Percentiles rank a stretch among this genome's conserved stretches.
Evolutionary conservation across 306 rosid species (phyloP).

Genomic region (Oxytropis ochrocephala): DNA sequence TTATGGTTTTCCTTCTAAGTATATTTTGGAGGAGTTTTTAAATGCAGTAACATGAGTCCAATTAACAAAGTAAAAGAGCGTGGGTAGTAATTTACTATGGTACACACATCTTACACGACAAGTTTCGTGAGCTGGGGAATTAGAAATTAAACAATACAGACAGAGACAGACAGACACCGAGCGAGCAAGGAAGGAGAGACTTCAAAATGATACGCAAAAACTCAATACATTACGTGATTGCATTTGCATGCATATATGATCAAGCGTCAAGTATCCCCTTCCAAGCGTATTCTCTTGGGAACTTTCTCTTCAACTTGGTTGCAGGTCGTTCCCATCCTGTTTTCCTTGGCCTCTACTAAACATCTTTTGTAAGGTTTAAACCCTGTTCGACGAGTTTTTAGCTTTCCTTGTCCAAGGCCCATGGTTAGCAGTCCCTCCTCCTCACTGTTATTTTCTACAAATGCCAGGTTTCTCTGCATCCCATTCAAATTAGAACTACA

Average conservation of each 20-base stretch:
- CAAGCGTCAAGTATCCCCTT: constrained; percentile 46
- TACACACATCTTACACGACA: constrained; percentile 57
- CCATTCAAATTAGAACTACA: constrained; percentile 32
- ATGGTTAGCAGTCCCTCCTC: constrained; percentile 50
- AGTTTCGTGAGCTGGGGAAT: constrained; percentile 54
- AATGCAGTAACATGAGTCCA: constrained; percentile 34
- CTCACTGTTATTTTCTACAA: constrained; percentile 32
- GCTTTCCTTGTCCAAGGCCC: constrained; percentile 67
- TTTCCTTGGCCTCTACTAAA: constrained; percentile 70
- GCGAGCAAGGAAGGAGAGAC: constrained; percentile 1
- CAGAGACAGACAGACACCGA: no score
- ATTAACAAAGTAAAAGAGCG: constrained; percentile 30
- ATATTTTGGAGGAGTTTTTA: constrained; percentile 29
- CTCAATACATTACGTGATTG: constrained; percentile 38
- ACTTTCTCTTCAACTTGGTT: constrained; percentile 68
- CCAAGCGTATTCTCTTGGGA: constrained; percentile 70
- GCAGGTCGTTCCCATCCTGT: constrained; percentile 32
- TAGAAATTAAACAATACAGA: constrained; percentile 19
- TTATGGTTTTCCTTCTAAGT: constrained; percentile 26
- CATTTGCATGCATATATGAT: constrained; percentile 47
- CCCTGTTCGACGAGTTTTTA: constrained; percentile 68
- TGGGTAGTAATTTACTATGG: constrained; percentile 38
- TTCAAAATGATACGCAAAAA: constrained; percentile 29
- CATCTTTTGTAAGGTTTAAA: constrained; percentile 96
- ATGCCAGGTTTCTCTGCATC: constrained; percentile 27